A percentile compares a stretch with the other conserved stretches of the same genome.
Evolutionary conservation across 768 basidiomycete genomes (phyloP).

Genomic region (Rhodotorula paludigena): DNA sequence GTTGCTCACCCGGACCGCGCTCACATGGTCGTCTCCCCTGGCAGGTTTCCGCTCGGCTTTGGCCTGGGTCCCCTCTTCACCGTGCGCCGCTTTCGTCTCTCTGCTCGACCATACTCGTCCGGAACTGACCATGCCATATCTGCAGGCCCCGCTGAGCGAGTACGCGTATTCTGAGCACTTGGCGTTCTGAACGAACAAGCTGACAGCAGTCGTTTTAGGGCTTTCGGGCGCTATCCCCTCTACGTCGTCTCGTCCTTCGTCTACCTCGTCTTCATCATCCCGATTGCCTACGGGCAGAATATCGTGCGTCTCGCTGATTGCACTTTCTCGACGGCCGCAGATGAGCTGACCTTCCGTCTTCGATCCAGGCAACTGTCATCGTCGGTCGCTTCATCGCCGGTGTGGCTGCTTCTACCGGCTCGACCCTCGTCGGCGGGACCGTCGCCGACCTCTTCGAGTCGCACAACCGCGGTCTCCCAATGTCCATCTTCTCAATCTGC

Average conservation of each 20-base stretch:
- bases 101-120: not conserved
- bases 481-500: conserved; percentile 59
- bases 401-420: conserved; percentile 44
- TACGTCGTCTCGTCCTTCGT: conserved; percentile 43
- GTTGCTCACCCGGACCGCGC: not conserved
- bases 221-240: conserved; percentile 43
- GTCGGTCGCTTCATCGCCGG: conserved; percentile 46
- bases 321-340: not conserved
- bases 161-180: too few species aligned
- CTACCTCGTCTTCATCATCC: conserved; percentile 37
- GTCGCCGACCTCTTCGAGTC: conserved; percentile 48
- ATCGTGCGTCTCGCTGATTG: conserved; percentile 19
- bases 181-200: too few species aligned
- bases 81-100: not conserved
- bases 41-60: conserved; percentile 42
- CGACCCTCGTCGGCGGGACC: conserved; percentile 49
- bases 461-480: conserved; percentile 40
- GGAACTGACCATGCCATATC: conserved; percentile 12
- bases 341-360: not conserved
- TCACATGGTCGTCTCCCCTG: not conserved
- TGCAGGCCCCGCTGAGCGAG: conserved; percentile 31
- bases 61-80: conserved; percentile 45
- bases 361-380: conserved; percentile 41
- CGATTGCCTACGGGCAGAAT: conserved; percentile 44
- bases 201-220: too few species aligned